Base-by-base conservation (phyloP, 2,329 filamentous ascomycete genomes). In the Pseudocercospora ulei region DNA sequence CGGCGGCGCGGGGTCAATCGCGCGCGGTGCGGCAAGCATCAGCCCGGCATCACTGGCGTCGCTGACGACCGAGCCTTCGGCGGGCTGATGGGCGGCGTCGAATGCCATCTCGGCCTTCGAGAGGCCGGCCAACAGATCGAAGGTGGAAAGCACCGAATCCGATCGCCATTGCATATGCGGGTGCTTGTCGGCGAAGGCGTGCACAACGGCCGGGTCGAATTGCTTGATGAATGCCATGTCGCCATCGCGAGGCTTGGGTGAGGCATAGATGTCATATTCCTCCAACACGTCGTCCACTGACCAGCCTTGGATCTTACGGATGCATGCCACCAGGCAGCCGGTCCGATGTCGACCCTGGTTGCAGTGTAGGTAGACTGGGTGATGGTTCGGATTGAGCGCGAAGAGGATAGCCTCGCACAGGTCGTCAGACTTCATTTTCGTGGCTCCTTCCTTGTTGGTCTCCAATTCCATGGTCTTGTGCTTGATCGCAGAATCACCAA, bases 321-420 rank as follows among this genome's bases (percentile, higher is more conserved):
- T 71, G 41, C 82, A 78, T 11, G 77, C 87, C 33, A 87, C 73
- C n/a, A 90, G 80, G 56, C 86, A 94, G 13, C 87, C 87, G 11
- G 87, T 94, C 41, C 87, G 80, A 57, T 95, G 87, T 72, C 83
- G 90, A 57, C 87, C 87, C 52, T 93, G 87, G 58, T 94, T 95
- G 70, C 87, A 95, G 61, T 95, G 87, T 30, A 95, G 73, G 24
- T 94, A 69, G 7, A 95, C 62, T 0, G 87, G 87, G 49, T 90
- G 78, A 47, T 92, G 85, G 20, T 69, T 63, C 33, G 71, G 71
- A 55, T 92, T 74, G 37, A 88, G 68, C 25, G 88, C 72, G 26
- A 88, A 65, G 7, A 73, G 67, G 14, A 93, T 69, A 29, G 88
- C 84, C 5, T 73, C 66, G 46, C 72, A 70, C 71, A 94, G 84